Evolutionary conservation across 192 early-diverging fungal genomes (phyloP), one percentile per base, ranked within the genome.

Genomic region (Coemansia sp.): DNA sequence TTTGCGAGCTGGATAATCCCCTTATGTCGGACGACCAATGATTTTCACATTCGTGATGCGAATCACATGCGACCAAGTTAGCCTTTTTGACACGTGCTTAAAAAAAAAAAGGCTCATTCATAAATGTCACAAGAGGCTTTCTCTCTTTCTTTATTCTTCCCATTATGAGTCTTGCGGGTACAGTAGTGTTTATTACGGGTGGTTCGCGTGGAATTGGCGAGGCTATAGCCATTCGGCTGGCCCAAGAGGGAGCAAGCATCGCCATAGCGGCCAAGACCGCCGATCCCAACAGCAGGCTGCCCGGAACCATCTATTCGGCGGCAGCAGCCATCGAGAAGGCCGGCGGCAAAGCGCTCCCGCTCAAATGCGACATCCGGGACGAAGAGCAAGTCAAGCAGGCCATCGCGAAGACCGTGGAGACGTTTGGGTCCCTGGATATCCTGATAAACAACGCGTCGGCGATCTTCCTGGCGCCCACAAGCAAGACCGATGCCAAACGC

Each of bases 231-330:
- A 30, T 86, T 15, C 80, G 84, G 15, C 81, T 82, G 7, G 89
- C 85, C 11, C 74, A 62, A 17, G 85, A 88, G 31, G 84, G 85
- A 26, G 86, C 85, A 15, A 81, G 80, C 60, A 71, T 92, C 20
- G 84, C 84, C 11, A 83, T 91, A 28, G 84, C 84, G 10, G 90
- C 87, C 53, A 91, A 91, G 64, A 89, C 87, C 2, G 81, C 82
- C 7, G 84, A 80, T 31, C 77, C 83, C 15, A 77, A 87, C 57
- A 80, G 83, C 20, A 87, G 82, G 61, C 83, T 93, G 4, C 88
- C 88, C 6, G 91, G 91, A 51, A 93, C 91, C 1, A 90, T 93
- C 58, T 87, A 81, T 69, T 82, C 84, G 12, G 86, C 88, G n/a
- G 91, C 89, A 17, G 66, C 80, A 44, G 87, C 82, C 40, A 84